These are phyloP conservation scores for Penicillium hordei DNA, from an alignment of 2,329 filamentous ascomycete species.

Conservation along the genomic window DNA sequence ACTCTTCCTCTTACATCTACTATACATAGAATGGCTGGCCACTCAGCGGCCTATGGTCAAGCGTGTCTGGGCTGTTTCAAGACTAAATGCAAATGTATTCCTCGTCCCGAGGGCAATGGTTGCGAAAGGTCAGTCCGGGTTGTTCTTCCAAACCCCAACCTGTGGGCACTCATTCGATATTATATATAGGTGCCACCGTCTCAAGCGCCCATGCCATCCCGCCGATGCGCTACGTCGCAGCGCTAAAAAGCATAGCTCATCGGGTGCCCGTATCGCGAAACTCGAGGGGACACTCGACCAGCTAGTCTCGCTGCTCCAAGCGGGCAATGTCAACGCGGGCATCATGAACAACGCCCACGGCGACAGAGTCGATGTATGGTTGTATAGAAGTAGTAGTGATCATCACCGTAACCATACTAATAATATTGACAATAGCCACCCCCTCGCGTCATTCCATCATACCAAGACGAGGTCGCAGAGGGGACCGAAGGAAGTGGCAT, in stretches of 20 bases:
- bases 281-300: neutral
- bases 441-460: neutral
- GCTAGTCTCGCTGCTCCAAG: neutral
- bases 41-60: neutral
- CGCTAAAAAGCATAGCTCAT: neutral
- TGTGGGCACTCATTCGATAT: neutral
- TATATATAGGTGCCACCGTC: neutral
- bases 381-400: neutral
- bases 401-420: neutral
- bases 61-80: neutral
- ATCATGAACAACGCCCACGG: neutral
- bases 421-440: neutral
- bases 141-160: neutral
- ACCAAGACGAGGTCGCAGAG: neutral
- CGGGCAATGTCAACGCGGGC: neutral
- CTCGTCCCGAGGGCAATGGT: neutral
- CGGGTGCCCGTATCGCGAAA: neutral
- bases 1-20: too few species aligned
- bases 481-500: neutral
- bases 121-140: neutral
- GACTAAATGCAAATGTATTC: neutral
- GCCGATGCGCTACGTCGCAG: neutral
- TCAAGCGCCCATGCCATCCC: neutral
- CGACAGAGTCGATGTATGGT: neutral
- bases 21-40: neutral